phyloP scores from a whole-genome alignment of 2,329 filamentous ascomycete species.

The Arthrobotrys sinensis region DNA sequence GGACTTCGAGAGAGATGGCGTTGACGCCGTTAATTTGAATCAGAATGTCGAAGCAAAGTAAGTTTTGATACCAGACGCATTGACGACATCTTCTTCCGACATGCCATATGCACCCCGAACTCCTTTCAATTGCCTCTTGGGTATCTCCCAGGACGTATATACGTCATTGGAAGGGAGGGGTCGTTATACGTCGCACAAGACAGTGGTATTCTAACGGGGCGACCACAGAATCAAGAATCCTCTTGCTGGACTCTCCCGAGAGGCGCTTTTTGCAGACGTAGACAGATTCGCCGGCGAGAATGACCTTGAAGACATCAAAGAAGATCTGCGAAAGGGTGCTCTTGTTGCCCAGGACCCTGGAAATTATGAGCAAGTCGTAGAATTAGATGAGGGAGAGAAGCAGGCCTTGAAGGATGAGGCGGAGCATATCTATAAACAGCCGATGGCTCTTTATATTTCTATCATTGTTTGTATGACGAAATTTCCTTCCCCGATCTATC shows the following conservation, averaged over 20 bases:
- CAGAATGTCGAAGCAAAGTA: slow-evolving; percentile 58
- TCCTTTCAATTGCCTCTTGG: slow-evolving; percentile 5
- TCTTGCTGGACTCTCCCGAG: slow-evolving; percentile 72
- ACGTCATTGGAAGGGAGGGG: slow-evolving; percentile 10
- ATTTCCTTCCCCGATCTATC: no score
- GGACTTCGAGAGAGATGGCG: slow-evolving; percentile 49
- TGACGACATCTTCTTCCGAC: background rate
- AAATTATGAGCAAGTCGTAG: slow-evolving; percentile 75
- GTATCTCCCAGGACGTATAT: background rate
- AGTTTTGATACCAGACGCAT: background rate
- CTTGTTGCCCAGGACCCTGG: slow-evolving; percentile 80
- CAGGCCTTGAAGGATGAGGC: slow-evolving; percentile 75
- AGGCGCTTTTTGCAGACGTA: slow-evolving; percentile 72
- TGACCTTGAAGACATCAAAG: slow-evolving; percentile 74
- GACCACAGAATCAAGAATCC: slow-evolving; percentile 72
- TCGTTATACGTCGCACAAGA: slow-evolving; percentile 18
- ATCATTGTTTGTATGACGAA: slow-evolving; percentile 73
- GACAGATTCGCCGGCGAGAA: slow-evolving; percentile 76
- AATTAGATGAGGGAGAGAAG: slow-evolving; percentile 75
- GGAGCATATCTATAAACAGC: slow-evolving; percentile 78
- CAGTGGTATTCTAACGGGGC: background rate
- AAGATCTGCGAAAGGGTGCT: slow-evolving; percentile 78
- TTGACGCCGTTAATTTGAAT: slow-evolving; percentile 45
- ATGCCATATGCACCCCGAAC: background rate
- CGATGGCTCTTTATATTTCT: slow-evolving; percentile 76